phyloP scores from a whole-genome alignment of 257 asterid species.

The Catharanthus roseus region DNA sequence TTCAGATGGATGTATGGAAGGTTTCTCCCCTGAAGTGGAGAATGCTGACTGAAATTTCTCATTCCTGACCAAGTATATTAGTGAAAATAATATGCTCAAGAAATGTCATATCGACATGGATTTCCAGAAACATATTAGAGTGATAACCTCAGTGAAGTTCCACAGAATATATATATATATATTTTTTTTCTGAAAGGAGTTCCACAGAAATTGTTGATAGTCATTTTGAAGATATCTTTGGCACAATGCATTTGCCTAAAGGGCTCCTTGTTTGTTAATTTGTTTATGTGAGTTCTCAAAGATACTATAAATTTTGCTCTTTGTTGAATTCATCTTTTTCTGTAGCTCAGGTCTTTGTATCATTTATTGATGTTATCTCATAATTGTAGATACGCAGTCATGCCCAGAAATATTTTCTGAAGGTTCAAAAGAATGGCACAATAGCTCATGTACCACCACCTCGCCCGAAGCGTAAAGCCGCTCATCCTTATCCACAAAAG shows the following conservation, averaged over 20 bases:
- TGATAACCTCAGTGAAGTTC: not conserved
- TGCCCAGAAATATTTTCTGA: constrained; percentile 91
- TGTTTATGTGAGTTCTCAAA: not conserved
- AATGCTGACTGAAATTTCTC: not conserved
- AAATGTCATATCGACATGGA: not conserved
- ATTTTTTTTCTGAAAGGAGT: too few species aligned
- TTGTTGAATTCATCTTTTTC: not conserved
- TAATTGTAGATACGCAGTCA: constrained; percentile 82
- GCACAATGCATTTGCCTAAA: constrained; percentile 1
- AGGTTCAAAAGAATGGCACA: constrained; percentile 94
- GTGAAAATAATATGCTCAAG: not conserved
- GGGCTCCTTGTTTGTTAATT: not conserved
- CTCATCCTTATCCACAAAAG: constrained; percentile 98
- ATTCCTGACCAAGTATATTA: not conserved
- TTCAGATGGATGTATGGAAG: not conserved
- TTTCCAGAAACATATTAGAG: not conserved
- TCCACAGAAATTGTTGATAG: too few species aligned
- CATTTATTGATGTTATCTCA: not conserved
- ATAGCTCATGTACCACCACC: constrained; percentile 96
- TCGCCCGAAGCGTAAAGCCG: constrained; percentile 97
- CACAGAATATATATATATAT: too few species aligned
- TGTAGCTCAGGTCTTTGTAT: not conserved
- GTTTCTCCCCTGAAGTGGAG: constrained; percentile 6
- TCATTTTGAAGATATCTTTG: not conserved
- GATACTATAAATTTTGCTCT: not conserved